Percentiles rank a stretch among this genome's conserved stretches.
These are phyloP conservation scores for Candolleomyces aberdarensis DNA, from an alignment of 768 basidiomycete genomes.

Conservation along the genomic window DNA sequence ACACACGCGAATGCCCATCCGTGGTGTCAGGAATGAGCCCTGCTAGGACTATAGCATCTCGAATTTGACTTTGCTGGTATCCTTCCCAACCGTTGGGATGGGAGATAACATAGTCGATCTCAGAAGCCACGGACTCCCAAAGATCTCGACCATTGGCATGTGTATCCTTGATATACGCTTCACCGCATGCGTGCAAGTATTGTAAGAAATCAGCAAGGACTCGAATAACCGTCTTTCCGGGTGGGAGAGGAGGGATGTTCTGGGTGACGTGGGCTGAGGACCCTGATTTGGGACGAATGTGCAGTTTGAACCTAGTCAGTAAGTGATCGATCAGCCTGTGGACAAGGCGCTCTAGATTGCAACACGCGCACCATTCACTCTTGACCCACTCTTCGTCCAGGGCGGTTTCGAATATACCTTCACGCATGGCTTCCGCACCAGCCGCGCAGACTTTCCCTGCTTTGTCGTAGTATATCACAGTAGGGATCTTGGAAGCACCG, in stretches of 20 bases:
- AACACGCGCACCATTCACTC: slow-evolving; percentile 34
- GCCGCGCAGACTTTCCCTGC: slow-evolving; percentile 36
- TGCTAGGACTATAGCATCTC: slow-evolving; percentile 48
- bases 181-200: slow-evolving; percentile 45
- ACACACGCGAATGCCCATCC: slow-evolving; percentile 39
- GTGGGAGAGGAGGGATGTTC: slow-evolving; percentile 40
- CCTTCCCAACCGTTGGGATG: slow-evolving; percentile 71
- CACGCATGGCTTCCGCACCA: slow-evolving; percentile 43
- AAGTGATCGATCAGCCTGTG: background rate
- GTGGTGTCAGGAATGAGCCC: slow-evolving; percentile 43
- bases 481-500: slow-evolving; percentile 46
- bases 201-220: slow-evolving; percentile 48
- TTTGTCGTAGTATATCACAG: slow-evolving; percentile 44
- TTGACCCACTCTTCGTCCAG: slow-evolving; percentile 41
- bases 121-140: slow-evolving; percentile 41
- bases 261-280: slow-evolving; percentile 13
- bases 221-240: slow-evolving; percentile 37
- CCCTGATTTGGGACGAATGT: slow-evolving; percentile 30
- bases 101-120: slow-evolving; percentile 49
- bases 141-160: slow-evolving; percentile 40
- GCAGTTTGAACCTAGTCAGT: slow-evolving; percentile 38
- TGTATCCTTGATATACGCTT: slow-evolving; percentile 44
- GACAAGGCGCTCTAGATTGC: background rate
- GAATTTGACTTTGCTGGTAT: slow-evolving; percentile 53
- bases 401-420: slow-evolving; percentile 35